A percentile compares a stretch with the other conserved stretches of the same genome.
Evolutionary conservation across 1,284 basidiomycete genomes (phyloP).

Genomic region (Trametes versicolor): DNA sequence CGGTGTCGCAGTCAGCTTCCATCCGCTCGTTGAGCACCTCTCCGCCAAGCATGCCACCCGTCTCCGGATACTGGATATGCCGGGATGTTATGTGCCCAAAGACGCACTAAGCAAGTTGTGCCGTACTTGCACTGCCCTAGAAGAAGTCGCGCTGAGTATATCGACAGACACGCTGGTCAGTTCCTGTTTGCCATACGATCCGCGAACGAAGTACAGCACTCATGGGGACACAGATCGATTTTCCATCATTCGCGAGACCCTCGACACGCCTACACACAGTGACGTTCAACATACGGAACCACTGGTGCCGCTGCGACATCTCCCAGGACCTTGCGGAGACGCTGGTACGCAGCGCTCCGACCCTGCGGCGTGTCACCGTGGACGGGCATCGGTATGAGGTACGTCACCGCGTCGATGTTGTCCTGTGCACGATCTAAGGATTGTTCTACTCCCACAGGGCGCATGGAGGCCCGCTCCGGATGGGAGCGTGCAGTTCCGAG

Average conservation of each 20-base stretch:
- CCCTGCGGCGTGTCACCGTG: conserved; percentile 19
- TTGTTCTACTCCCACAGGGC: conserved; percentile 5
- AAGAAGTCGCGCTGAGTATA: conserved; percentile 29
- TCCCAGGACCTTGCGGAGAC: conserved; percentile 1
- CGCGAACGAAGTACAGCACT: not conserved
- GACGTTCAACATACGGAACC: conserved; percentile 12
- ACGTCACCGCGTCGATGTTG: not conserved
- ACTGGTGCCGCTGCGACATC: not conserved
- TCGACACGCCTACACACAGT: conserved; percentile 8
- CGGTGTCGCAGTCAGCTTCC: conserved; percentile 46
- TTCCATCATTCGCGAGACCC: not conserved
- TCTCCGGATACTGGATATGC: conserved; percentile 50
- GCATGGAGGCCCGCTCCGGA: conserved; percentile 10
- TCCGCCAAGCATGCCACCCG: conserved; percentile 47
- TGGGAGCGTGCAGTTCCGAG: conserved; percentile 14
- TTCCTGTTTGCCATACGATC: not conserved
- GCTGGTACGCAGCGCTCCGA: conserved; percentile 1
- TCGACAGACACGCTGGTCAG: conserved; percentile 26
- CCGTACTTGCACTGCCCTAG: conserved; percentile 23
- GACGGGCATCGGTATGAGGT: conserved; percentile 27
- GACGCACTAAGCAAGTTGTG: conserved; percentile 36
- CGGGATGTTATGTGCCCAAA: conserved; percentile 46
- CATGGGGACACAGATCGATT: not conserved
- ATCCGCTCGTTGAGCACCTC: conserved; percentile 54
- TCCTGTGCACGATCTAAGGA: not conserved